phyloP scores from a whole-genome alignment of 306 rosid species.

The Vigna angularis region DNA sequence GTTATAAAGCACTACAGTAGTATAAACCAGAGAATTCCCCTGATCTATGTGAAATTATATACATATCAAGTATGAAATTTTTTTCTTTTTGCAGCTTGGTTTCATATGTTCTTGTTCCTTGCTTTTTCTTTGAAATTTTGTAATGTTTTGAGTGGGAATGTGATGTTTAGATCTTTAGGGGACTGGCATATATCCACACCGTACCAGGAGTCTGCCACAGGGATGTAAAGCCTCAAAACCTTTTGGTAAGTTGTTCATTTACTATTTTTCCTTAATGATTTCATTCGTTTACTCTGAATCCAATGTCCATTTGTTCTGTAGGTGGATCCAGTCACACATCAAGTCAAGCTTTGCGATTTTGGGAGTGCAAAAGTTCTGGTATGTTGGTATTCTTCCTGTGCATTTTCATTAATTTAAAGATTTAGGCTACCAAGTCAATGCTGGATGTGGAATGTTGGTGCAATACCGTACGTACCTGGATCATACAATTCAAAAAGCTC shows the following conservation, averaged over 20 bases:
- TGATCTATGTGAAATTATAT: slow-evolving; percentile 89
- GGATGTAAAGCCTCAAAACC: slow-evolving; percentile 95
- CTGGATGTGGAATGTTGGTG: neutral
- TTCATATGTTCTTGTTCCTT: slow-evolving; percentile 15
- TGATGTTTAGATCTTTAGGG: slow-evolving; percentile 80
- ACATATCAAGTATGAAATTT: slow-evolving; percentile 80
- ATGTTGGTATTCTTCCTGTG: slow-evolving; percentile 44
- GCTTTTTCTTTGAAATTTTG: slow-evolving; percentile 22
- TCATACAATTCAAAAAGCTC: slow-evolving; percentile 28
- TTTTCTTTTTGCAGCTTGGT: slow-evolving; percentile 14
- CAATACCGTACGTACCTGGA: slow-evolving; percentile 19
- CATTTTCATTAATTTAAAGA: slow-evolving; percentile 8
- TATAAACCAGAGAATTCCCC: slow-evolving; percentile 93
- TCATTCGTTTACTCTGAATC: slow-evolving; percentile 25
- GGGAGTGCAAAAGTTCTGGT: slow-evolving; percentile 98
- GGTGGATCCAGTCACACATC: slow-evolving; percentile 95
- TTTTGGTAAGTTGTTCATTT: slow-evolving; percentile 65
- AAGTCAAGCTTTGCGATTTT: slow-evolving; percentile 93
- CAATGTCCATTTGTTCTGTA: slow-evolving; percentile 42
- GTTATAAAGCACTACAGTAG: slow-evolving; percentile 82
- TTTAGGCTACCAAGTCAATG: slow-evolving; percentile 1
- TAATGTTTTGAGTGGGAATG: slow-evolving; percentile 38
- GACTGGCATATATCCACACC: slow-evolving; percentile 88
- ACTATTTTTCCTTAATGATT: slow-evolving; percentile 24
- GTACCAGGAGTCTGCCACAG: slow-evolving; percentile 93